Base-by-base conservation (phyloP, 257 asterid species). In the Misopates orontium region DNA sequence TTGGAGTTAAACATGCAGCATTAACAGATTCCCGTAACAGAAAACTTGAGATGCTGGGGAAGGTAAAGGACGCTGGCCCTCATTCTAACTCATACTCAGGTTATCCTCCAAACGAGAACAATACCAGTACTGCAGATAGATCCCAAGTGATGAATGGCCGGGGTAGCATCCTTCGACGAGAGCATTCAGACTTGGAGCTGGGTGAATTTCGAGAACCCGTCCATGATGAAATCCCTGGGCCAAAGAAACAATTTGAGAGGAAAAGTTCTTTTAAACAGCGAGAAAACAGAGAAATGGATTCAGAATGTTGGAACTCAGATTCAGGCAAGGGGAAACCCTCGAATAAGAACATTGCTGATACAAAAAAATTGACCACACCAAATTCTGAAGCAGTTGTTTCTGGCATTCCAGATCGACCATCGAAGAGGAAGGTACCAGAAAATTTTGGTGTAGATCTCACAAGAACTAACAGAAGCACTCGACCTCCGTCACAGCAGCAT, bases 141-240 rank as follows among this genome's bases (percentile, higher is more conserved):
- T 78, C 88, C 18, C 86, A 76, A 22, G 68, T 71, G 56, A 56
- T 76, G 71, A 88, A 88, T 79, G 96, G 88, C 32, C 77, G 77
- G 45, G 80, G 77, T 19, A 69, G 69, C 69, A 71, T 71, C 49
- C 93, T 88, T 68, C 88, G 72, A 70, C 85, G 98, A 66, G 95
- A 86, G 83, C 77, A 57, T 71, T 85, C 96, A 21, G 99, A 88
- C 60, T 79, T 91, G 87, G 98, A 91, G 83, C 69, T 85, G 81
- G 99, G 97, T 77, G 99, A 91, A 79, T 77, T 91, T 71, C 88
- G 97, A 66, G 99, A 91, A 64, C 84, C 95, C 12, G 28, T 65
- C 39, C 77, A 77, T 12, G 92, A 85, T 69, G 96, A 82, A 75
- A 63, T 67, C 64, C 62, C 82, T 69, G 85, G 74, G 16, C 62